phyloP scores from a whole-genome alignment of 441 rosid genomes.

The Jatropha multifida region DNA sequence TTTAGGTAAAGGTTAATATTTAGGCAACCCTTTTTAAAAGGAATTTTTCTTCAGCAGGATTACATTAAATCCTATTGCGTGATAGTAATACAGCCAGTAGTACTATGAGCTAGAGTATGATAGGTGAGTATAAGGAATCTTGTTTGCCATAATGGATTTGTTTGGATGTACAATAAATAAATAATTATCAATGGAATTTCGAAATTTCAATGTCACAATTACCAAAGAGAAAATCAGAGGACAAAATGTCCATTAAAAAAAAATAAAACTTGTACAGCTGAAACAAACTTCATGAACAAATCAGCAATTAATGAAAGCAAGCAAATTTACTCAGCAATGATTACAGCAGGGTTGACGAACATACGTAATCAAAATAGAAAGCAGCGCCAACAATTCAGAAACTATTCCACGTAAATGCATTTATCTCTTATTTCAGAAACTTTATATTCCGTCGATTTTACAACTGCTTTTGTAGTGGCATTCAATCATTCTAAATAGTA shows the following conservation, averaged over 20 bases:
- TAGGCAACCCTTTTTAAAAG: conserved; percentile 23
- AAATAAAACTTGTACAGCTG: not conserved
- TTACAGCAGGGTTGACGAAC: not conserved
- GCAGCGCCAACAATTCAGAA: not conserved
- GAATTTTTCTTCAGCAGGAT: conserved; percentile 27
- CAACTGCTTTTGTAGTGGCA: not conserved
- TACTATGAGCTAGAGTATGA: conserved; percentile 24
- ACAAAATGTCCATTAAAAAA: not conserved
- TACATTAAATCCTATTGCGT: conserved; percentile 22
- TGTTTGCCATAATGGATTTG: conserved; percentile 28
- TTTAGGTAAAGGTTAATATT: conserved; percentile 30
- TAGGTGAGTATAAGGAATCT: conserved; percentile 30
- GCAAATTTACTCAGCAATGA: not conserved
- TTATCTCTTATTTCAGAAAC: not conserved
- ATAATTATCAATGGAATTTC: conserved; percentile 10
- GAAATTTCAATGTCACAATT: conserved; percentile 1
- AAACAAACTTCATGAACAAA: conserved; percentile 1
- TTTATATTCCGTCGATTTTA: not conserved
- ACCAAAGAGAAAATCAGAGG: not conserved
- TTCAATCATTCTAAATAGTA: not conserved
- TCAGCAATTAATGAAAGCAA: not conserved
- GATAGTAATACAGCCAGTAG: conserved; percentile 25
- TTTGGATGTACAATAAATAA: conserved; percentile 32
- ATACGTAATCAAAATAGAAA: not conserved
- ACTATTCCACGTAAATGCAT: not conserved